Percentiles rank a stretch among this genome's conserved stretches.
Conservation (phyloP, 2,329 filamentous ascomycete species). For the Arthrobotrys entomopaga region DNA sequence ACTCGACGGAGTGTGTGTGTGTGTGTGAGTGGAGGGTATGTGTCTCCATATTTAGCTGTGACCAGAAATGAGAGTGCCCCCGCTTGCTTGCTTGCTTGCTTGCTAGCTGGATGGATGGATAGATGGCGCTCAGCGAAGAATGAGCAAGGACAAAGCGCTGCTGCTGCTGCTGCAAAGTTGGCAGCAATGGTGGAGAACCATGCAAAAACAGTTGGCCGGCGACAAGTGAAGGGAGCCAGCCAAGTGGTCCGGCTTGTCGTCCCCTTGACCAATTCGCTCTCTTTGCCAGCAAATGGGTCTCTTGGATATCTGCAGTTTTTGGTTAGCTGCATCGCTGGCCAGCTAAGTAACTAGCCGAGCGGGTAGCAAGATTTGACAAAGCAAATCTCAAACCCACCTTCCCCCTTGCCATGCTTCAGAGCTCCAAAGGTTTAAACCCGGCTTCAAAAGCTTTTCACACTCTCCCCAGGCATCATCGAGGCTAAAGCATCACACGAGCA, state of each 20-base stretch:
- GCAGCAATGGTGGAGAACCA: slow-evolving; percentile 1
- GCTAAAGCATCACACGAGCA: no score
- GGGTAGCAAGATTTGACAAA: slow-evolving; percentile 40
- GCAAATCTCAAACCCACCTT: slow-evolving; percentile 1
- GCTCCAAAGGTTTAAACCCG: slow-evolving; percentile 40
- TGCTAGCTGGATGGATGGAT: neutral
- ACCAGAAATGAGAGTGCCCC: slow-evolving; percentile 30
- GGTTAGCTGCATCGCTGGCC: slow-evolving; percentile 54
- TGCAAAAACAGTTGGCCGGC: slow-evolving; percentile 47
- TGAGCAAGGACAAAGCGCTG: slow-evolving; percentile 5
- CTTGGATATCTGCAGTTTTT: slow-evolving; percentile 29
- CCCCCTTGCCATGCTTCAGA: slow-evolving; percentile 11
- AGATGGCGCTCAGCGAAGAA: neutral
- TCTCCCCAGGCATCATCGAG: no score
- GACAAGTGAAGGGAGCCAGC: slow-evolving; percentile 39
- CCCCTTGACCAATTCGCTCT: no score
- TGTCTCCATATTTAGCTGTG: slow-evolving; percentile 50
- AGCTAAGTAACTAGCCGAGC: slow-evolving; percentile 44
- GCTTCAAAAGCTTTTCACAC: slow-evolving; percentile 1
- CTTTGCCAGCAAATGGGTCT: slow-evolving; percentile 44
- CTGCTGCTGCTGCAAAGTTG: slow-evolving; percentile 9
- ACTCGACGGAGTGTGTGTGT: slow-evolving; percentile 19
- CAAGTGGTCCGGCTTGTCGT: slow-evolving; percentile 24
- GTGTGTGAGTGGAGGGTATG: slow-evolving; percentile 29
- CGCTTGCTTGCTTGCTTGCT: no score